Evolutionary conservation across 805 yeast species (phyloP).

Genomic region (Cephaloascus fragrans): DNA sequence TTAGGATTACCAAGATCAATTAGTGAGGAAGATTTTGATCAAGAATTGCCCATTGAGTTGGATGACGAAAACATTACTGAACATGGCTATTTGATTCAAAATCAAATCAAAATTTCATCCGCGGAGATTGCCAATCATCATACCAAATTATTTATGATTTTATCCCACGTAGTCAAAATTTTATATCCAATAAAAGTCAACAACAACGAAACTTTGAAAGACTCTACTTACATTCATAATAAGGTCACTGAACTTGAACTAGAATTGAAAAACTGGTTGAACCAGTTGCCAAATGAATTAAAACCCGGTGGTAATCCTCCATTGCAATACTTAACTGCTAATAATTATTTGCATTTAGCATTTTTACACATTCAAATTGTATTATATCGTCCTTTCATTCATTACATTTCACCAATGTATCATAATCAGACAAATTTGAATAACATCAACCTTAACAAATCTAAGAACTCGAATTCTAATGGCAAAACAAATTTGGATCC

Average conservation of each 20-base stretch:
- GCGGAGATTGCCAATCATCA: constrained; percentile 81
- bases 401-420: constrained; percentile 58
- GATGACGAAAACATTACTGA: constrained; percentile 83
- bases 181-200: constrained; percentile 63
- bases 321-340: constrained; percentile 58
- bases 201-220: constrained; percentile 11
- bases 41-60: constrained; percentile 72
- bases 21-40: constrained; percentile 74
- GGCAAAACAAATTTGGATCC: constrained; percentile 33
- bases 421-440: constrained; percentile 6
- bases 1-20: constrained; percentile 77
- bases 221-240: constrained; percentile 25
- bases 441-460: constrained; percentile 6
- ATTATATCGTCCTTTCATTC: constrained; percentile 82
- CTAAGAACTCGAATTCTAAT: no score
- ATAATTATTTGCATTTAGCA: constrained; percentile 61
- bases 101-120: constrained; percentile 50
- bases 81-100: constrained; percentile 39
- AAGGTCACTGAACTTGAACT: constrained; percentile 55
- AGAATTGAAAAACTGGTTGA: constrained; percentile 65
- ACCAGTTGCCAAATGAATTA: constrained; percentile 58
- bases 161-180: constrained; percentile 61
- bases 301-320: constrained; percentile 67
- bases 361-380: constrained; percentile 72
- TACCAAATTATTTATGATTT: constrained; percentile 60